Percentiles rank a stretch among this genome's conserved stretches.
Conservation (phyloP, 257 asterid genomes). For the Penstemon newberryi region DNA sequence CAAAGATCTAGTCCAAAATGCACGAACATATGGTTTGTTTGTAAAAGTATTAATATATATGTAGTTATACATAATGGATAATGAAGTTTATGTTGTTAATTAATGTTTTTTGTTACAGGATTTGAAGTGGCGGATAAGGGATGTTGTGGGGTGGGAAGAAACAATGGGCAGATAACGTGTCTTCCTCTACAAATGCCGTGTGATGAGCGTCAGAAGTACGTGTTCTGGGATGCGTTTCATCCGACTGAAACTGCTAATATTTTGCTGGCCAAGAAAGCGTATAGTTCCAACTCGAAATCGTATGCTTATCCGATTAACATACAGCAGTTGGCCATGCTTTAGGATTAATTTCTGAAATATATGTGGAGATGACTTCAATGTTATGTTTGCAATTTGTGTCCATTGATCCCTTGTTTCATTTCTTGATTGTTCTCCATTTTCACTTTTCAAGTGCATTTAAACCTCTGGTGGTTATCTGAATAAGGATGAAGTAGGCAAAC, state of each 20-base stretch:
- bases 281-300: constrained; percentile 51
- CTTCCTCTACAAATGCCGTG: constrained; percentile 79
- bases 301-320: constrained; percentile 76
- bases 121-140: constrained; percentile 82
- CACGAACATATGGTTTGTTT: constrained; percentile 54
- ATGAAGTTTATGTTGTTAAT: too few species aligned
- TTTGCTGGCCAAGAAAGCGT: constrained; percentile 70
- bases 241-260: constrained; percentile 86
- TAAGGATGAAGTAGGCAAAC: too few species aligned
- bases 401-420: too few species aligned
- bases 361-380: background rate
- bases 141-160: constrained; percentile 85
- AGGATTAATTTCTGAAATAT: constrained; percentile 8
- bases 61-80: too few species aligned
- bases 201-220: constrained; percentile 50
- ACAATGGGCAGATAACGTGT: constrained; percentile 90
- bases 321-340: constrained; percentile 67
- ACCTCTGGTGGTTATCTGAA: too few species aligned
- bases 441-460: too few species aligned
- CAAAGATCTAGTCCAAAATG: constrained; percentile 62
- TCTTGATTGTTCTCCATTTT: too few species aligned
- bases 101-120: constrained; percentile 37
- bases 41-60: too few species aligned
- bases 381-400: too few species aligned
- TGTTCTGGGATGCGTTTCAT: constrained; percentile 94